Base-by-base conservation (phyloP, 805 yeast species). In the Hanseniaspora guilliermondii region DNA sequence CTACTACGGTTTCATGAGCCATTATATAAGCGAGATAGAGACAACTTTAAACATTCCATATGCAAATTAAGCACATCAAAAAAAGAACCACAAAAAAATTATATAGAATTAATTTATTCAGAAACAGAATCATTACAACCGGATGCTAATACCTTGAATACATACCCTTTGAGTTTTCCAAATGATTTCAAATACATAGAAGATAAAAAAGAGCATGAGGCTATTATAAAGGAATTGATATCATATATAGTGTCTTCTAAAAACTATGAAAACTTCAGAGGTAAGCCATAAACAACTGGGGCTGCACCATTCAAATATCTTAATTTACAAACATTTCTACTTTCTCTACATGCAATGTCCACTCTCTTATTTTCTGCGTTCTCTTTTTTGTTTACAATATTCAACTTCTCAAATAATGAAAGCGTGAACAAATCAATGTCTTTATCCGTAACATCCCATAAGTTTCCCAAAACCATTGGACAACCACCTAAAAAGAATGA, bases 401-500 rank as follows among this genome's bases (percentile, higher is more conserved):
- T 93, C 82, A 93, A 83, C 57, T 73, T 71, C 2, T 74, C 73
- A 59, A 93, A 75, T 38, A 86, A 64, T 2, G 76, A 70, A 9
- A 74, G 57, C 24, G 87, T 83, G 60, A 89, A 87, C 60, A 74
- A 75, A 66, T 93, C 97, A 49, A 87, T 86, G 65, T 93, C 99
- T 60, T 85, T 88, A 67, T 93, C 97, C 0, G 97, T 93, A 4
- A 93, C 97, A 66, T 88, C 96, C 98, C 98, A 93, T 55, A 93
- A 68, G 61, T 87, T 87, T 0, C 87, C 96, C 37, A 93, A 69
- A 1, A 87, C 75, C 80, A 85, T 75, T 0, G 95, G 93, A 47
- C 87, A 78, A 0, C 95, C 95, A 22, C 88, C 93, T 9, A 77
- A 70, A 27, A 93, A 65, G 73, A 88, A 88, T 49, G 85, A 79